Conservation (phyloP, 2,329 filamentous ascomycete genomes). For the Whalleya microplaca region DNA sequence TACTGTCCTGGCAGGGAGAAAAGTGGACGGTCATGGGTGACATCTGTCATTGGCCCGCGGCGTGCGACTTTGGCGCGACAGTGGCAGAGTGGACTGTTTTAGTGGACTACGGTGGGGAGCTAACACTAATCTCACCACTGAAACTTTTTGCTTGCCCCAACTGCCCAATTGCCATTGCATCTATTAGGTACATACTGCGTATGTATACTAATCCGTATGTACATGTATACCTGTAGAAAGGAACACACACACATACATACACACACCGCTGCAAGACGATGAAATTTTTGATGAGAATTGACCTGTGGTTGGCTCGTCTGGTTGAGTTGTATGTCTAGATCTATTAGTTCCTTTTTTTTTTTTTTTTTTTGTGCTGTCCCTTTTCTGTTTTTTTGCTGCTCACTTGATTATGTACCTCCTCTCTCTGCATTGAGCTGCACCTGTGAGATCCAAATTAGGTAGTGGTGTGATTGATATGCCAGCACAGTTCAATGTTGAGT, state of each 20-base stretch:
- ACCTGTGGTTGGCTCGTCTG: not conserved
- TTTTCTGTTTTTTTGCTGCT: not conserved
- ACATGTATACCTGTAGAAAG: not conserved
- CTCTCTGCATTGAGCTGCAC: not conserved
- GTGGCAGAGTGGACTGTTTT: conserved; percentile 11
- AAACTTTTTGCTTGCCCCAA: not conserved
- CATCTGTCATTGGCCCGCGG: conserved; percentile 15
- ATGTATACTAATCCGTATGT: not conserved
- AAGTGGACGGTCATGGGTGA: conserved; percentile 2
- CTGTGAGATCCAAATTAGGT: conserved; percentile 8
- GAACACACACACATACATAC: not conserved
- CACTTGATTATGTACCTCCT: not conserved
- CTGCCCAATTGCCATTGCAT: not conserved
- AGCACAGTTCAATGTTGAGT: conserved; percentile 20
- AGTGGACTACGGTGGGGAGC: not conserved
- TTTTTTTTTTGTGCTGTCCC: too few species aligned
- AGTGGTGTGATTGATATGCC: conserved; percentile 20
- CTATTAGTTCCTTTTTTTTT: too few species aligned
- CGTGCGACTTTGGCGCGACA: conserved; percentile 23
- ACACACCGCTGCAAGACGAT: not conserved
- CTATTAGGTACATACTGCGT: not conserved
- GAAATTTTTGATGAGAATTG: not conserved
- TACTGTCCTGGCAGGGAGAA: conserved; percentile 5
- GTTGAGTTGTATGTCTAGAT: not conserved
- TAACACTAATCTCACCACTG: not conserved